phyloP scores from a whole-genome alignment of 139 green algal species.

The Coelastrella sp. region DNA sequence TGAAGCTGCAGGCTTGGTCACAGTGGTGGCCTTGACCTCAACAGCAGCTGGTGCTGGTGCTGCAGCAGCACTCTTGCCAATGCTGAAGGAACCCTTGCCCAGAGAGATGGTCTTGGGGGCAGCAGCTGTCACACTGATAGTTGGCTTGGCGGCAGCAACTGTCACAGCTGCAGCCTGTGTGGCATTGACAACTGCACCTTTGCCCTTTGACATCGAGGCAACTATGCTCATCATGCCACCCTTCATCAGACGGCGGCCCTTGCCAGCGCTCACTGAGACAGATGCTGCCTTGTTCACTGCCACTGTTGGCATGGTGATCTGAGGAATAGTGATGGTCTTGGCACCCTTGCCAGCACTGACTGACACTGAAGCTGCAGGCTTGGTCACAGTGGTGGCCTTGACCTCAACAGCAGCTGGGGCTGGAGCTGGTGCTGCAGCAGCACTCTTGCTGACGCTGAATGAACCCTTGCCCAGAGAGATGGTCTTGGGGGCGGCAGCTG shows the following conservation, averaged over 20 bases:
- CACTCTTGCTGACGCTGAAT: conserved; percentile 11
- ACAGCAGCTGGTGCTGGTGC: neutral
- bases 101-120: conserved; percentile 10
- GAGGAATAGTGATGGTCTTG: neutral
- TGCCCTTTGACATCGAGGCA: neutral
- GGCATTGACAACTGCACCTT: neutral
- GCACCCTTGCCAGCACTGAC: no score
- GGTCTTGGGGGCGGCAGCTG: neutral
- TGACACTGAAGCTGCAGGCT: no score
- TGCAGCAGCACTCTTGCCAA: conserved; percentile 11
- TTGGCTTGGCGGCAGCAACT: neutral
- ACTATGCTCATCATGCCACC: neutral
- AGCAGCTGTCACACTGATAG: neutral
- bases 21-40: neutral
- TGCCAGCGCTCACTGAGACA: neutral
- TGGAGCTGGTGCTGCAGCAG: neutral
- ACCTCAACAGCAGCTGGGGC: neutral
- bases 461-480: conserved; percentile 18
- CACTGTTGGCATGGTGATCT: neutral
- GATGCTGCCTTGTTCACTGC: neutral
- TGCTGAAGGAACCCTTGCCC: neutral
- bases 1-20: no score
- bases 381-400: no score
- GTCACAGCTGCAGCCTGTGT: neutral
- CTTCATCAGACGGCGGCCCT: neutral